Conservation (phyloP, 345 rosid genomes). For the Leavenworthia alabamica region DNA sequence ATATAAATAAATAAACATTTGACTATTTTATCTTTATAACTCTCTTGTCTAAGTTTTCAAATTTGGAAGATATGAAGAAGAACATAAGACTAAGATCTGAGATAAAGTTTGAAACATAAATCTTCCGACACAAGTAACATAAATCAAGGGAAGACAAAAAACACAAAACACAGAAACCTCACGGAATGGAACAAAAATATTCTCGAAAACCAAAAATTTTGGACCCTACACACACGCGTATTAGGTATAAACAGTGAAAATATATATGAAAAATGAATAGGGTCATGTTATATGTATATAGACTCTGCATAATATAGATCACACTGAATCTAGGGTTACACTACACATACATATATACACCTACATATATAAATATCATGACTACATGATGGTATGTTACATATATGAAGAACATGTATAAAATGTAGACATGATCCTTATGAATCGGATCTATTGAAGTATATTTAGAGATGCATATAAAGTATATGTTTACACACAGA, state of each 20-base stretch:
- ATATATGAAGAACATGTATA: not conserved
- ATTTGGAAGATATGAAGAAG: not conserved
- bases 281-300: conserved; percentile 23
- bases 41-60: not conserved
- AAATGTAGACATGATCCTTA: conserved; percentile 11
- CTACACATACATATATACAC: not conserved
- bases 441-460: conserved; percentile 1
- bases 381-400: not conserved
- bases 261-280: conserved; percentile 2
- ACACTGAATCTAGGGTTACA: conserved; percentile 28
- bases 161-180: conserved; percentile 25
- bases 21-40: not conserved
- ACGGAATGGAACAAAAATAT: conserved; percentile 16
- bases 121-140: conserved; percentile 32
- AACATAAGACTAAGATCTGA: conserved; percentile 20
- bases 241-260: conserved; percentile 23
- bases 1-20: not conserved
- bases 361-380: not conserved
- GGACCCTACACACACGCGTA: conserved; percentile 32
- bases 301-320: conserved; percentile 12
- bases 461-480: not conserved
- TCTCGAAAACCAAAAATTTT: conserved; percentile 22
- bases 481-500: not conserved
- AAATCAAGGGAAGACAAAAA: conserved; percentile 21
- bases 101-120: conserved; percentile 12